Percentiles rank a stretch among this genome's conserved stretches.
Evolutionary conservation across 2,329 filamentous ascomycete genomes (phyloP).

Genomic region (Karstenula rhodostoma): DNA sequence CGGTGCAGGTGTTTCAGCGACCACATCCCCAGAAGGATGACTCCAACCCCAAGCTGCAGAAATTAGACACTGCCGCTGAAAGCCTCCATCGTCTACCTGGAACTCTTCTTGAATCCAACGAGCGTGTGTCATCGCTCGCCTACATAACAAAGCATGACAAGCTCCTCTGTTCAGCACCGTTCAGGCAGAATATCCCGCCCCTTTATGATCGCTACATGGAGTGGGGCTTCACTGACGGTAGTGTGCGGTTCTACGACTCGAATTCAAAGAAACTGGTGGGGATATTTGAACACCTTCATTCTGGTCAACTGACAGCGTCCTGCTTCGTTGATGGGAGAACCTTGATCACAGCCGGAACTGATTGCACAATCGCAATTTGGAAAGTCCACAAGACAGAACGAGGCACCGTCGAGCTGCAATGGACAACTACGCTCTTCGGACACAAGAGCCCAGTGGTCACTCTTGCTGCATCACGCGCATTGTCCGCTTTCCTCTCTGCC

Average conservation of each 20-base stretch:
- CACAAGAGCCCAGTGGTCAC: conserved; percentile 84
- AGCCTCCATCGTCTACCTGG: conserved; percentile 80
- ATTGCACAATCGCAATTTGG: conserved; percentile 90
- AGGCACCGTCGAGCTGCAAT: conserved; percentile 75
- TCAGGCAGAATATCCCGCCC: conserved; percentile 86
- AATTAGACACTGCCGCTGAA: conserved; percentile 80
- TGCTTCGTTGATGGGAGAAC: conserved; percentile 90
- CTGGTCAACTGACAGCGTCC: conserved; percentile 84
- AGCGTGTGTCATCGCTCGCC: conserved; percentile 79
- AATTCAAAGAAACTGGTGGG: conserved; percentile 85
- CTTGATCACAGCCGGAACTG: conserved; percentile 88
- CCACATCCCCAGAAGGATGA: conserved; percentile 81
- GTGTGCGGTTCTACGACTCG: conserved; percentile 86
- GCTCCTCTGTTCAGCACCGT: conserved; percentile 81
- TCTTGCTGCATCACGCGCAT: conserved; percentile 85
- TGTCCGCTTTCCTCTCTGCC: conserved; percentile 86
- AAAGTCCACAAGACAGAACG: conserved; percentile 71
- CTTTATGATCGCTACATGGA: conserved; percentile 89
- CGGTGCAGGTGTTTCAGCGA: conserved; percentile 88
- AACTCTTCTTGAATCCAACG: conserved; percentile 76
- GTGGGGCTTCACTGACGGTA: conserved; percentile 95
- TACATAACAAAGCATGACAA: conserved; percentile 83
- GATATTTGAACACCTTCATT: conserved; percentile 91
- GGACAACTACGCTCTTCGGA: conserved; percentile 83
- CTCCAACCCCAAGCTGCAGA: conserved; percentile 67